A percentile compares a stretch with the other conserved stretches of the same genome.
Evolutionary conservation across 805 yeast genomes (phyloP).

Genomic region (Hemisphaericaspora nanyangensis): DNA sequence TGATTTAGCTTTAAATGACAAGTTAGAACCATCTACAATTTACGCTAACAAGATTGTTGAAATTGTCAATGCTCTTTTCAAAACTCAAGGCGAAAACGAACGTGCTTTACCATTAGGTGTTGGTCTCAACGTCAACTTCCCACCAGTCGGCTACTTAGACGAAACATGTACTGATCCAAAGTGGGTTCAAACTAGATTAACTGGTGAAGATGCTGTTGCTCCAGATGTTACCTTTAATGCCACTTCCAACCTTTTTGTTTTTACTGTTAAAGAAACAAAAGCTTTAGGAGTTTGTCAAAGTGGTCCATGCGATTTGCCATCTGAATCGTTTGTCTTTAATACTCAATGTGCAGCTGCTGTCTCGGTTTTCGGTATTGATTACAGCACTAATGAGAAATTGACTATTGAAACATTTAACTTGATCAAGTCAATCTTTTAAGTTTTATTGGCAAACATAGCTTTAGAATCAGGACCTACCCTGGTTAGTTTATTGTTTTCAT

Average conservation of each 20-base stretch:
- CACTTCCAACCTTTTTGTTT: constrained; percentile 28
- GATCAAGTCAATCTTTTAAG: too few relatives aligned
- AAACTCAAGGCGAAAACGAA: constrained; percentile 31
- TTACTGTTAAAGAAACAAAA: constrained; percentile 10
- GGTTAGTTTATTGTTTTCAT: too few relatives aligned
- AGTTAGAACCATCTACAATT: constrained; percentile 40
- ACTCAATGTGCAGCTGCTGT: constrained; percentile 41
- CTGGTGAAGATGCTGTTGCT: constrained; percentile 36
- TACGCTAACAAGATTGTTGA: constrained; percentile 40
- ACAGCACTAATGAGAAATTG: not conserved
- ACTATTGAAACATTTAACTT: too few relatives aligned
- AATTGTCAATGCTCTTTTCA: constrained; percentile 36
- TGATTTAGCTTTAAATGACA: constrained; percentile 36
- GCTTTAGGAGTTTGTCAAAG: constrained; percentile 27
- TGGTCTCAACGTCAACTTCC: constrained; percentile 49
- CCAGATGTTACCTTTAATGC: constrained; percentile 35
- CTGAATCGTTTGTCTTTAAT: constrained; percentile 33
- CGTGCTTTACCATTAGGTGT: constrained; percentile 40
- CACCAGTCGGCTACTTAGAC: constrained; percentile 37
- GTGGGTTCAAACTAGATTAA: constrained; percentile 43
- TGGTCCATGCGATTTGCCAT: constrained; percentile 44
- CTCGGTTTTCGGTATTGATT: constrained; percentile 29
- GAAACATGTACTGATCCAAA: constrained; percentile 43
- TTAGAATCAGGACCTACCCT: too few relatives aligned
- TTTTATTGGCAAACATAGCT: too few relatives aligned